Percentiles rank a stretch among this genome's conserved stretches.
These are phyloP conservation scores for Beauveria medogensis DNA, from an alignment of 2,329 filamentous ascomycete species.

Conservation along the genomic window DNA sequence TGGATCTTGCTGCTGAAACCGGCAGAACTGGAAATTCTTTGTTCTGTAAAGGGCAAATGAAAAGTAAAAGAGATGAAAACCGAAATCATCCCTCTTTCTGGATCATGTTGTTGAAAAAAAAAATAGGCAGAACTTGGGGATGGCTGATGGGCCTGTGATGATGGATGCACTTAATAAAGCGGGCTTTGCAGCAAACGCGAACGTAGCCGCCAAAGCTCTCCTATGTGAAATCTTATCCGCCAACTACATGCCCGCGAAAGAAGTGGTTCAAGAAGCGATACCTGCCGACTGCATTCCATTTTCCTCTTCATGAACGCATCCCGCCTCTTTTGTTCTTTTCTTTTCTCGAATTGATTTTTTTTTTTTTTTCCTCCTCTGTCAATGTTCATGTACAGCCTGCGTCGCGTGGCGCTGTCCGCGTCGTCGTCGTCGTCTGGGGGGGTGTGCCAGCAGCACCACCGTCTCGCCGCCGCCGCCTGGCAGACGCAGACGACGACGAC, in stretches of 20 bases:
- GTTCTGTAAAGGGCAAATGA: neutral
- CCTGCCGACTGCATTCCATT: neutral
- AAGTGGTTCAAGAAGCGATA: neutral
- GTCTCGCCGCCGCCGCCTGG: too few species aligned
- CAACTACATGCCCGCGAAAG: neutral
- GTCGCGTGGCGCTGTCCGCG: neutral
- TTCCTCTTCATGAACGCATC: neutral
- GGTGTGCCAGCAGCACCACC: neutral
- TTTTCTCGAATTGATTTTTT: too few species aligned
- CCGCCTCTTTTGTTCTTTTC: too few species aligned
- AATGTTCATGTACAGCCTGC: neutral
- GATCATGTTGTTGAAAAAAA: too few species aligned
- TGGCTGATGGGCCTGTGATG: neutral
- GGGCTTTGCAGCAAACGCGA: slow-evolving; percentile 28
- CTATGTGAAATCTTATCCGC: neutral
- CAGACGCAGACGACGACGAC: neutral
- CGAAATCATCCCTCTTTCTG: too few species aligned
- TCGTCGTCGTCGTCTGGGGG: neutral
- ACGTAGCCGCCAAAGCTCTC: neutral
- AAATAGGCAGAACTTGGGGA: too few species aligned
- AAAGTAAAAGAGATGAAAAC: neutral
- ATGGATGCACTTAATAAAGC: slow-evolving; percentile 28
- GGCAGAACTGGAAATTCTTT: neutral
- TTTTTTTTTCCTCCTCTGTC: too few species aligned
- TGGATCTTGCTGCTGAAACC: too few species aligned